Evolutionary conservation across 768 basidiomycete genomes (phyloP).

Genomic region (Boletus tomentosulus): DNA sequence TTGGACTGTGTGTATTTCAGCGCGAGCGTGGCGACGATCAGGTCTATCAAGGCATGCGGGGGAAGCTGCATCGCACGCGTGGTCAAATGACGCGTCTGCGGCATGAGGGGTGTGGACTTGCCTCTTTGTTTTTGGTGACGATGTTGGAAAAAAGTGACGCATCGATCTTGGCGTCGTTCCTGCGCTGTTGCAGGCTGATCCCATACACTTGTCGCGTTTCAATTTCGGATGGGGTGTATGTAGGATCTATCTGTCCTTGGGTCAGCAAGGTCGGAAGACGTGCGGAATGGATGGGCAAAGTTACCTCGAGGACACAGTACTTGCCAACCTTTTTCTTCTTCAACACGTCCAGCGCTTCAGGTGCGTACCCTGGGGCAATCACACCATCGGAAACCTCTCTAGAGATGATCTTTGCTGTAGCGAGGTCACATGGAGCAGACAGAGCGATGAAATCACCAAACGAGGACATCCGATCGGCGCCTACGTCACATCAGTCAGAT

Average conservation of each 20-base stretch:
- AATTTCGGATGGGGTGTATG: slow-evolving; percentile 68
- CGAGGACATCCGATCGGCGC: slow-evolving; percentile 98
- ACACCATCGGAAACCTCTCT: slow-evolving; percentile 98
- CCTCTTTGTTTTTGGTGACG: slow-evolving; percentile 86
- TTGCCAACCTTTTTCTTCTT: slow-evolving; percentile 97
- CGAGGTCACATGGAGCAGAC: slow-evolving; percentile 86
- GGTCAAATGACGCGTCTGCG: not conserved
- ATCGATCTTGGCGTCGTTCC: slow-evolving; percentile 89
- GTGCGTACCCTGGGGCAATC: slow-evolving; percentile 89
- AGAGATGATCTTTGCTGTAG: slow-evolving; percentile 96
- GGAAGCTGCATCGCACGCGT: slow-evolving; percentile 53
- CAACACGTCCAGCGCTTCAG: slow-evolving; percentile 85
- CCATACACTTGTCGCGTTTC: slow-evolving; percentile 98
- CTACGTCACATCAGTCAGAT: slow-evolving; percentile 34
- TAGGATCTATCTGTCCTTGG: slow-evolving; percentile 73
- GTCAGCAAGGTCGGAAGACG: slow-evolving; percentile 5
- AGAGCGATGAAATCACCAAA: slow-evolving; percentile 99
- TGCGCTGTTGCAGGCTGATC: slow-evolving; percentile 79
- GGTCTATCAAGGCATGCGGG: slow-evolving; percentile 71
- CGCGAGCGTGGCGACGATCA: slow-evolving; percentile 93
- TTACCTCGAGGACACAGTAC: slow-evolving; percentile 93
- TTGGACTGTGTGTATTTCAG: slow-evolving; percentile 99
- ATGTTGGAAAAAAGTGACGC: slow-evolving; percentile 77
- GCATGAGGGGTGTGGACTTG: slow-evolving; percentile 30
- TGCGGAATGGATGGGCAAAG: slow-evolving; percentile 2